Conservation (phyloP, 1,284 basidiomycete species). For the Puccinia polysora region DNA sequence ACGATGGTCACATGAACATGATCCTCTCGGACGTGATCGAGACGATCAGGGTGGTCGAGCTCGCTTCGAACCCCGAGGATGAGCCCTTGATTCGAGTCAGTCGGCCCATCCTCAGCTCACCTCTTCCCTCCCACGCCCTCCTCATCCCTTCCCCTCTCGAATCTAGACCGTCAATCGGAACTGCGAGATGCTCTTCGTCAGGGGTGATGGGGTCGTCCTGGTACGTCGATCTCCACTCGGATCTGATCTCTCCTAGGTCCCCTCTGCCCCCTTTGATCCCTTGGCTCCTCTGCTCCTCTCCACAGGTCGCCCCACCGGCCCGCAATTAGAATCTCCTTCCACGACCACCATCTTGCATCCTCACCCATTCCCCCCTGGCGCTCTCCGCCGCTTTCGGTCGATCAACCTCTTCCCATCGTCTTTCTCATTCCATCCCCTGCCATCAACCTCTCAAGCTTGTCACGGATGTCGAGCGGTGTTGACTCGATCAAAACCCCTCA, state of each 20-base stretch:
- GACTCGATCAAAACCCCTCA: no score
- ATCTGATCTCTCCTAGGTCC: neutral
- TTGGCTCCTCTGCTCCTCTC: neutral
- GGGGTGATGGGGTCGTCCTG: slow-evolving; percentile 57
- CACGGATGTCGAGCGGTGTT: no score
- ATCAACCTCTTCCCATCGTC: no score
- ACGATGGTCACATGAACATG: slow-evolving; percentile 99
- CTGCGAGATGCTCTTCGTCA: slow-evolving; percentile 96
- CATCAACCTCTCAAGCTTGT: no score
- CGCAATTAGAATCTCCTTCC: slow-evolving; percentile 7
- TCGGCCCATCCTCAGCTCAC: slow-evolving; percentile 39
- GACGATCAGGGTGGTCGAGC: slow-evolving; percentile 84
- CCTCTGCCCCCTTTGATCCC: neutral
- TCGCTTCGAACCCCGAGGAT: slow-evolving; percentile 48
- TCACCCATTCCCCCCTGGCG: no score
- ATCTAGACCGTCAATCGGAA: slow-evolving; percentile 81
- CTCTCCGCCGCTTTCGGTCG: no score
- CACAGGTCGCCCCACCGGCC: slow-evolving; percentile 36
- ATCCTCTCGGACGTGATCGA: slow-evolving; percentile 97
- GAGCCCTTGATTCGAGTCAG: slow-evolving; percentile 51
- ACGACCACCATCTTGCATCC: no score
- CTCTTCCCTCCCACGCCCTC: neutral
- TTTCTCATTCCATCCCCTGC: no score
- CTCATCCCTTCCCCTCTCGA: neutral
- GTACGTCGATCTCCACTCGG: slow-evolving; percentile 45